Evolutionary conservation across 139 green algal genomes (phyloP).

Genomic region (Picochlorum sp.): DNA sequence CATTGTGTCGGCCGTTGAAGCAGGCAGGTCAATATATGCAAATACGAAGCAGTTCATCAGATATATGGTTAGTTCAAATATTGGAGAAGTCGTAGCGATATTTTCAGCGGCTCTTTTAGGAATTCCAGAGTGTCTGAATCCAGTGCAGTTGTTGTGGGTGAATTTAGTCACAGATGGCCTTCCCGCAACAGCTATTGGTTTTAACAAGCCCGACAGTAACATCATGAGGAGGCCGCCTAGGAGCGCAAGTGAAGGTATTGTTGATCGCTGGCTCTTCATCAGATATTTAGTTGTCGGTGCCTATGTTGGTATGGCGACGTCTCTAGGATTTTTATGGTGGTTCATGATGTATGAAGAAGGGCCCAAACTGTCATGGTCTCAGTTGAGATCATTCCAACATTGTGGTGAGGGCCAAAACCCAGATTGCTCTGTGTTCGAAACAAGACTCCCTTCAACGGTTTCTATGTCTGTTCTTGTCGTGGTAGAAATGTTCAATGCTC

Average conservation of each 20-base stretch:
- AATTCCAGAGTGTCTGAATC: conserved; percentile 56
- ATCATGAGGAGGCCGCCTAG: conserved; percentile 61
- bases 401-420: conserved; percentile 39
- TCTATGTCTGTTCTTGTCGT: conserved; percentile 83
- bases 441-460: conserved; percentile 63
- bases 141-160: conserved; percentile 89
- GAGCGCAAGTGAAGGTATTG: conserved; percentile 66
- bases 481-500: conserved; percentile 95
- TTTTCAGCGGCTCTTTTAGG: conserved; percentile 86
- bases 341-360: conserved; percentile 61
- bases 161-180: conserved; percentile 96
- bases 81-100: conserved; percentile 92
- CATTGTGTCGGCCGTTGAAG: conserved; percentile 67
- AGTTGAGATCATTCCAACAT: conserved; percentile 43
- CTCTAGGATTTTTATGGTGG: conserved; percentile 84
- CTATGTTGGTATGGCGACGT: conserved; percentile 87
- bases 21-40: conserved; percentile 90
- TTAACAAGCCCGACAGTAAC: conserved; percentile 83
- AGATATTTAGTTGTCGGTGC: conserved; percentile 68
- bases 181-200: conserved; percentile 91
- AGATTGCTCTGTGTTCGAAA: conserved; percentile 64
- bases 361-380: conserved; percentile 50
- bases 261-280: conserved; percentile 84
- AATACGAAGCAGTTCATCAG: conserved; percentile 99
- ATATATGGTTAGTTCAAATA: conserved; percentile 98